phyloP scores from a whole-genome alignment of 176 grass and related monocot genomes.

The Areca catechu region DNA sequence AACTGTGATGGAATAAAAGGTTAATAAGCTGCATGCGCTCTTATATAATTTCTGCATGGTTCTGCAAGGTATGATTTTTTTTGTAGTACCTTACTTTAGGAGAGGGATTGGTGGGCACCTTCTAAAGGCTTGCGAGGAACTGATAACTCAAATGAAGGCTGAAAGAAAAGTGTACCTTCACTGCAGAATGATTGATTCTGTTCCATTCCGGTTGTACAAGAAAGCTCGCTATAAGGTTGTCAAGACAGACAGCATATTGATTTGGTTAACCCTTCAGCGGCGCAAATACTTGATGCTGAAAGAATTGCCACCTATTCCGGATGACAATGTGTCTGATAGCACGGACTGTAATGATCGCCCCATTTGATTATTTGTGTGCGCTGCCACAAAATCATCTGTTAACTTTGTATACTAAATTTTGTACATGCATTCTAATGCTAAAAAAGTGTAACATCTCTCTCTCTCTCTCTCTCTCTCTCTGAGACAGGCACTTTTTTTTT shows the following conservation, averaged over 20 bases:
- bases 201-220: constrained; percentile 66
- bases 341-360: constrained; percentile 27
- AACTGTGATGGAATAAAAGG: too few relatives aligned
- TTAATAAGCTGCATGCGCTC: too few relatives aligned
- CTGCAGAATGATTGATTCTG: constrained; percentile 69
- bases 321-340: constrained; percentile 4
- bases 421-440: too few relatives aligned
- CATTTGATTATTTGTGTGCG: constrained; percentile 8
- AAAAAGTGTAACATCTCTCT: too few relatives aligned
- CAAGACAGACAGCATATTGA: constrained; percentile 56
- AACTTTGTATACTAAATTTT: too few relatives aligned
- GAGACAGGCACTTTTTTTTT: too few relatives aligned
- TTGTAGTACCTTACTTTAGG: constrained; percentile 8
- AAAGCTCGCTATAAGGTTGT: constrained; percentile 55
- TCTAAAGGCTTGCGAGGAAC: constrained; percentile 66
- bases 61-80: too few relatives aligned
- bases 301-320: constrained; percentile 30
- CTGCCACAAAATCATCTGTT: constrained; percentile 9
- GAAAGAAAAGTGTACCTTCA: constrained; percentile 61
- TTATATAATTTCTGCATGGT: too few relatives aligned
- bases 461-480: too few relatives aligned
- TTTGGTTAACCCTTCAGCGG: constrained; percentile 72
- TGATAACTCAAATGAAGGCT: constrained; percentile 51
- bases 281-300: constrained; percentile 78
- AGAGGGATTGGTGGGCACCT: constrained; percentile 72